Evolutionary conservation across 306 rosid genomes (phyloP), one percentile per base, ranked within the genome.

Genomic region (Trifolium dubium): DNA sequence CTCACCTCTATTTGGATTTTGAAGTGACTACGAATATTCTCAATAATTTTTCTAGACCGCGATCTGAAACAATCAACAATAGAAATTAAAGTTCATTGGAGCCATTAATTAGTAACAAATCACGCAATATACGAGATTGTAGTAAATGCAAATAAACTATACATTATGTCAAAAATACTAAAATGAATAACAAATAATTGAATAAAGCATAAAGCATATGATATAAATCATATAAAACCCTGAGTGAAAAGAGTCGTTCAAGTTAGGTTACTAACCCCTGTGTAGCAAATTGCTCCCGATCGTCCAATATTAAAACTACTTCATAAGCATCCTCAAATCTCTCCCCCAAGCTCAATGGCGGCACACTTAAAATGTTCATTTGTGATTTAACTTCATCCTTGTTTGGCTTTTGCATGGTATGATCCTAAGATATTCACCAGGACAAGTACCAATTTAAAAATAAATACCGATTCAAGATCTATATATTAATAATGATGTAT

Each of bases 211-310:
- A 19, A 18, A 40, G 41, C 34, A 46, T 63, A n/a, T 43, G 66
- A 43, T 28, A 65, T 44, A 34, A 75, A 32, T 71, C 66, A 66
- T 29, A 12, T 35, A 51, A 39, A 76, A 41, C 50, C 70, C 19
- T 5, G 19, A 56, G 13, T 54, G 65, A 67, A 53, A 49, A 61
- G 30, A 39, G 70, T 19, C 19, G 15, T 11, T 74, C 37, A 10
- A 83, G 67, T 55, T 44, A 67, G 35, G 39, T 58, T 78, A 88
- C 97, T 83, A 8, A 93, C 98, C 97, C 93, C 40, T 85, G 96
- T 58, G 85, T 85, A 72, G 96, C 91, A 82, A 93, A 93, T 55
- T 93, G 97, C 82, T 93, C 98, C 41, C 98, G 89, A 74, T 91
- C 86, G 83, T 93, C 98, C 84, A 93, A 75, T 84, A 93, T 77